These are phyloP conservation scores for Fusarium sp. DNA, from an alignment of 2,329 filamentous ascomycete genomes.

Conservation along the genomic window DNA sequence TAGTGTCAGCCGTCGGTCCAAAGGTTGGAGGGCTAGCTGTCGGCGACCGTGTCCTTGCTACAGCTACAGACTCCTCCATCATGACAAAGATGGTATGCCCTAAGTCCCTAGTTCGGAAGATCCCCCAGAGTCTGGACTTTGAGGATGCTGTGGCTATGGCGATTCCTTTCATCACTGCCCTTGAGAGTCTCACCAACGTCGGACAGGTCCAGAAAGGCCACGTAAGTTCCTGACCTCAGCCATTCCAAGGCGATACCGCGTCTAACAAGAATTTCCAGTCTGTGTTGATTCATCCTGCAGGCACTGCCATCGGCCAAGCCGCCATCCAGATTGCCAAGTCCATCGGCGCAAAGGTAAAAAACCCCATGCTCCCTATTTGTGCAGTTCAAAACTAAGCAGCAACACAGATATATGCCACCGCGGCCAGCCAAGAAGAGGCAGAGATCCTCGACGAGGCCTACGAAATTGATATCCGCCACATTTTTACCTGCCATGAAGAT, in stretches of 20 bases:
- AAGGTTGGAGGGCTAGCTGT: not conserved
- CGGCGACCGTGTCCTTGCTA: not conserved
- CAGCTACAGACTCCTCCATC: not conserved
- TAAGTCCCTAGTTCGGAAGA: not conserved
- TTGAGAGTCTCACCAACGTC: not conserved
- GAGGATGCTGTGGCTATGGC: not conserved
- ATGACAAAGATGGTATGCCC: not conserved
- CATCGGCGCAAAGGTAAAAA: not conserved
- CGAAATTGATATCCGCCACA: constrained; percentile 4
- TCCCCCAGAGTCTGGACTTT: not conserved
- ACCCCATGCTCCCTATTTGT: not conserved
- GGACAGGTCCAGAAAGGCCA: not conserved
- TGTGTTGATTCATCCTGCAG: not conserved
- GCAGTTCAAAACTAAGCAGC: not conserved
- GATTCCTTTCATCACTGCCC: not conserved
- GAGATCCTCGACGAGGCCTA: constrained; percentile 2
- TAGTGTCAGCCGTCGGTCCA: not conserved
- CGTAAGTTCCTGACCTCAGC: not conserved
- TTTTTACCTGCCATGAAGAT: constrained; percentile 1
- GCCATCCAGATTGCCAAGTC: not conserved
- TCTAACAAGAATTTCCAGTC: not conserved
- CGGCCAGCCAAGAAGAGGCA: not conserved
- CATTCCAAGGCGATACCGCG: not conserved
- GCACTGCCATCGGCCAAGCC: not conserved
- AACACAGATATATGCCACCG: constrained; percentile 2